These are phyloP conservation scores for Daphne laureola DNA, from an alignment of 441 rosid genomes.

Conservation along the genomic window DNA sequence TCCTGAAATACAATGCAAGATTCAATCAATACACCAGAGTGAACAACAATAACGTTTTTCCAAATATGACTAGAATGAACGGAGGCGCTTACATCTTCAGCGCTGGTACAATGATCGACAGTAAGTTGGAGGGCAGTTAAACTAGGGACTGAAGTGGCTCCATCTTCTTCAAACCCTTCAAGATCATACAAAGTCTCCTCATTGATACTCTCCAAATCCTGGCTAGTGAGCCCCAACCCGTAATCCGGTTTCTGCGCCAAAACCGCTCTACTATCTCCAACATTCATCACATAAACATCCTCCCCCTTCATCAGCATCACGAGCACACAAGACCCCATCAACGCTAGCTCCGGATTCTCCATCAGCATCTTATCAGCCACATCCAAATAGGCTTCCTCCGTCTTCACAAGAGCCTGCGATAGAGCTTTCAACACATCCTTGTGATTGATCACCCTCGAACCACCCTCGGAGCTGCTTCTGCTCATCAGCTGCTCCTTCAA, in stretches of 20 bases:
- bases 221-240: conserved; percentile 53
- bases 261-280: conserved; percentile 83
- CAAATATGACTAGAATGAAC: not conserved
- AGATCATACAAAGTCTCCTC: conserved; percentile 65
- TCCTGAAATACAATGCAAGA: conserved; percentile 43
- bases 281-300: conserved; percentile 77
- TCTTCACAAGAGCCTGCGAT: conserved; percentile 55
- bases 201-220: conserved; percentile 72
- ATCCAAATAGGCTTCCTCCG: conserved; percentile 65
- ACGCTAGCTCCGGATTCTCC: conserved; percentile 80
- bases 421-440: conserved; percentile 61
- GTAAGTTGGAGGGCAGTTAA: conserved; percentile 56
- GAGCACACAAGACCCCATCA: conserved; percentile 87
- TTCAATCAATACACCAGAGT: conserved; percentile 2
- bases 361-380: conserved; percentile 63
- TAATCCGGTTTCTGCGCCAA: conserved; percentile 60
- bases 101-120: conserved; percentile 71
- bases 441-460: conserved; percentile 36
- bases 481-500: conserved; percentile 55
- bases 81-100: conserved; percentile 44
- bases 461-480: conserved; percentile 24
- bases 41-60: not conserved
- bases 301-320: conserved; percentile 88
- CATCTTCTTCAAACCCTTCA: conserved; percentile 38
- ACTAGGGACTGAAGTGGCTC: conserved; percentile 22